Evolutionary conservation across 345 rosid genomes (phyloP).

Genomic region (Hypericum perforatum): DNA sequence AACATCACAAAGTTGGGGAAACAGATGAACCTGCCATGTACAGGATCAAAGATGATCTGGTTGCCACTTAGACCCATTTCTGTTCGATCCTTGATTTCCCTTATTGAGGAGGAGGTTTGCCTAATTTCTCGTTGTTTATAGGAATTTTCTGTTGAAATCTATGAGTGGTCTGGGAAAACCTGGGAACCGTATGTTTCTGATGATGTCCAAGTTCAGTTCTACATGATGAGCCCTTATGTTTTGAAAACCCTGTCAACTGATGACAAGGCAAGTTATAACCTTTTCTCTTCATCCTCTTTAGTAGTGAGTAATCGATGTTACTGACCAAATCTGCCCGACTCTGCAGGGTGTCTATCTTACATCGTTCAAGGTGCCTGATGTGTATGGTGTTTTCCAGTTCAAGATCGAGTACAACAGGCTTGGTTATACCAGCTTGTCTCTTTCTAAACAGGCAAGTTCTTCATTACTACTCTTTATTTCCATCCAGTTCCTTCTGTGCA

Average conservation of each 20-base stretch:
- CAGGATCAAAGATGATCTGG: slow-evolving; percentile 64
- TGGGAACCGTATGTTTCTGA: slow-evolving; percentile 62
- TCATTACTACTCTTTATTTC: too few relatives aligned
- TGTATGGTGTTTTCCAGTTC: slow-evolving; percentile 69
- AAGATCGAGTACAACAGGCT: slow-evolving; percentile 64
- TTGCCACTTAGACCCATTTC: slow-evolving; percentile 11
- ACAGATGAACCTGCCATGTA: slow-evolving; percentile 49
- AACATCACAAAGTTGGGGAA: slow-evolving; percentile 49
- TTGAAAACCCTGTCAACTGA: slow-evolving; percentile 53
- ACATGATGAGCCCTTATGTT: slow-evolving; percentile 73
- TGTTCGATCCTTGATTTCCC: neutral
- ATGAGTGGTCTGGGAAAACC: slow-evolving; percentile 60
- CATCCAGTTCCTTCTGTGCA: too few relatives aligned
- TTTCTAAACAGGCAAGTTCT: slow-evolving; percentile 54
- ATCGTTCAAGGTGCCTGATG: slow-evolving; percentile 68
- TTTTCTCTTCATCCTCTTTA: neutral
- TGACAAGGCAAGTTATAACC: slow-evolving; percentile 27
- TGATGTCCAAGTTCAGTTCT: slow-evolving; percentile 63
- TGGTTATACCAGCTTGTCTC: slow-evolving; percentile 56
- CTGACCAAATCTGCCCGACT: slow-evolving; percentile 3
- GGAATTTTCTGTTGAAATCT: slow-evolving; percentile 55
- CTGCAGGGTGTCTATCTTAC: slow-evolving; percentile 52
- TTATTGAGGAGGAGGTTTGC: too few relatives aligned
- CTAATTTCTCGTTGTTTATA: slow-evolving; percentile 16
- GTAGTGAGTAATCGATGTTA: neutral